Percentiles rank a stretch among this genome's conserved stretches.
Conservation (phyloP, 257 asterid species). For the Anisodus acutangulus region DNA sequence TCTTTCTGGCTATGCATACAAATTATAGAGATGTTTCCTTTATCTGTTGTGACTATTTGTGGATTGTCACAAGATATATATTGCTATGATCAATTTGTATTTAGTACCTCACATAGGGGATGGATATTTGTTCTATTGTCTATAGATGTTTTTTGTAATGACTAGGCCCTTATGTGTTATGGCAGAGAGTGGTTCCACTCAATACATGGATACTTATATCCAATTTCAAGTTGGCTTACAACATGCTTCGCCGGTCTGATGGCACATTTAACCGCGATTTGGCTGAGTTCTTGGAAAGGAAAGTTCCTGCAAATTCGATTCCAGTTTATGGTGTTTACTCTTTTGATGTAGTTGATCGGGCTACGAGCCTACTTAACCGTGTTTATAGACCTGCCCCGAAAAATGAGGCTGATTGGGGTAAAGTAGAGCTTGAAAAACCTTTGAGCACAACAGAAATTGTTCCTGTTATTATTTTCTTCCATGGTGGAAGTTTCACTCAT, state of each 20-base stretch:
- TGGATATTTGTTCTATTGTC: not conserved
- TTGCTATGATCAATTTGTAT: slow-evolving; percentile 1
- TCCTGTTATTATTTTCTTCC: slow-evolving; percentile 80
- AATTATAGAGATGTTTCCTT: slow-evolving; percentile 22
- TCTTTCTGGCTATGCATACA: slow-evolving; percentile 30
- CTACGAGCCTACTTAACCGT: slow-evolving; percentile 68
- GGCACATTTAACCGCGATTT: slow-evolving; percentile 83
- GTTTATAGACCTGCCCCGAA: slow-evolving; percentile 54
- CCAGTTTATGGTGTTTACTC: slow-evolving; percentile 78
- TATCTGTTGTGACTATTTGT: slow-evolving; percentile 18
- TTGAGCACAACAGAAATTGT: slow-evolving; percentile 53
- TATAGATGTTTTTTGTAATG: not conserved
- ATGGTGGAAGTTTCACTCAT: slow-evolving; percentile 90
- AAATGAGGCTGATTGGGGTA: slow-evolving; percentile 45
- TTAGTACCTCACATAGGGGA: not conserved
- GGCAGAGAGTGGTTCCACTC: slow-evolving; percentile 82
- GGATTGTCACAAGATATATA: not conserved
- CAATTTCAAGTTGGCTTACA: slow-evolving; percentile 82
- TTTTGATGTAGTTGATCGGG: slow-evolving; percentile 73
- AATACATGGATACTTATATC: slow-evolving; percentile 87
- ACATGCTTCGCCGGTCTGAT: slow-evolving; percentile 79
- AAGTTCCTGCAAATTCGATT: slow-evolving; percentile 69
- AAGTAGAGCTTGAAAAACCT: slow-evolving; percentile 62
- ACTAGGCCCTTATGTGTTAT: not conserved
- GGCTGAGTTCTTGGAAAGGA: slow-evolving; percentile 77